These are phyloP conservation scores for Cordyceps pruinosa DNA, from an alignment of 2,329 filamentous ascomycete genomes.

Conservation along the genomic window DNA sequence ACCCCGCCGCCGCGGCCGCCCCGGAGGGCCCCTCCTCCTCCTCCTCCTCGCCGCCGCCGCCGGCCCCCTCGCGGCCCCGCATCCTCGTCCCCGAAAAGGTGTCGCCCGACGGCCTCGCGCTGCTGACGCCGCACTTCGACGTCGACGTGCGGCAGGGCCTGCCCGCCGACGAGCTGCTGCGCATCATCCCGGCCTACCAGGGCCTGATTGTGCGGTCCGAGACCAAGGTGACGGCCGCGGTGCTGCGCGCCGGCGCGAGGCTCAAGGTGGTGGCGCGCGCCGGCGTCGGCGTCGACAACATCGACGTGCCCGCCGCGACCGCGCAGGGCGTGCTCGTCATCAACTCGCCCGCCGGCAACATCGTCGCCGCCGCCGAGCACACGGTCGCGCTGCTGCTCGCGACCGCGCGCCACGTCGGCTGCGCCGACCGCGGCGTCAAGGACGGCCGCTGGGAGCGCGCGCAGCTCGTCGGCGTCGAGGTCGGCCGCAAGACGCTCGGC, in stretches of 20 bases:
- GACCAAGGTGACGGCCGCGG: conserved; percentile 66
- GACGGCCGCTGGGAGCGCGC: conserved; percentile 69
- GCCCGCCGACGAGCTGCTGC: conserved; percentile 53
- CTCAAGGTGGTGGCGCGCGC: conserved; percentile 74
- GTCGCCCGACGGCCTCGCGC: conserved; percentile 66
- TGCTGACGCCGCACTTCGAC: conserved; percentile 59
- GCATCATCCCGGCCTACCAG: conserved; percentile 65
- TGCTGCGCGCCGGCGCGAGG: conserved; percentile 60
- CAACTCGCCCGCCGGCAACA: conserved; percentile 74
- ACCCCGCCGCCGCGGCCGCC: background rate
- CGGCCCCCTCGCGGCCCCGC: conserved; percentile 24
- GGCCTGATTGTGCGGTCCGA: conserved; percentile 75
- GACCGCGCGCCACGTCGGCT: conserved; percentile 65
- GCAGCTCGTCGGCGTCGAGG: conserved; percentile 68
- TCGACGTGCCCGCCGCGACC: conserved; percentile 67
- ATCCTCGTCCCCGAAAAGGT: conserved; percentile 76
- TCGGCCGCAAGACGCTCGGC: conserved; percentile 68
- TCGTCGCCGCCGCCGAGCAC: conserved; percentile 72
- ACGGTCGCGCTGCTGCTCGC: conserved; percentile 69
- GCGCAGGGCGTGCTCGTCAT: conserved; percentile 70
- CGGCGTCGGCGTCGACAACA: conserved; percentile 78
- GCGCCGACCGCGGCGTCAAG: conserved; percentile 63
- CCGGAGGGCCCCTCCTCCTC: conserved; percentile 11
- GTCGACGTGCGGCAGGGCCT: conserved; percentile 62
- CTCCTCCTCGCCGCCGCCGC: conserved; percentile 21